Evolutionary conservation across 805 yeast species (phyloP).

Genomic region (Suhomyces pyralidae): DNA sequence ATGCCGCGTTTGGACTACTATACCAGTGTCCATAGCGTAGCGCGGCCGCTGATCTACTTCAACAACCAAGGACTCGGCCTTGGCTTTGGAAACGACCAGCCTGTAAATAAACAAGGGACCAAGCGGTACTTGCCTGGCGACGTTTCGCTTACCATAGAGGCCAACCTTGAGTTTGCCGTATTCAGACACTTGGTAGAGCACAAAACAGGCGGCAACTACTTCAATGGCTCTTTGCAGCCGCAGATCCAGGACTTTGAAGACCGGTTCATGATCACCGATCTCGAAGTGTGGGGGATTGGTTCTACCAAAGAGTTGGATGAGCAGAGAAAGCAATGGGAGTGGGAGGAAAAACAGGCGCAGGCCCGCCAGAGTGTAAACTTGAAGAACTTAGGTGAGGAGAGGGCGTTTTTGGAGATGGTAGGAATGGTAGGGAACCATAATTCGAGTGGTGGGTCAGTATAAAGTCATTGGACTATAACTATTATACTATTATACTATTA

Average conservation of each 20-base stretch:
- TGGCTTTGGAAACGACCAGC: conserved; percentile 76
- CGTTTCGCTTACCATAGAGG: conserved; percentile 75
- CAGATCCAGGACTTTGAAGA: conserved; percentile 53
- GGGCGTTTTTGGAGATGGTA: conserved; percentile 85
- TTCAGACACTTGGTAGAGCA: conserved; percentile 65
- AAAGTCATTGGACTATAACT: too few relatives aligned
- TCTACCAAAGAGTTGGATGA: conserved; percentile 71
- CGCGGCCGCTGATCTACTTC: conserved; percentile 54
- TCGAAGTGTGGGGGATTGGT: conserved; percentile 94
- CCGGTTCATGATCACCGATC: conserved; percentile 63
- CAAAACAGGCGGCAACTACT: conserved; percentile 21
- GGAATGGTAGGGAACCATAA: conserved; percentile 50
- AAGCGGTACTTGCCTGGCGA: conserved; percentile 64
- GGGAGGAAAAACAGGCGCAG: conserved; percentile 87
- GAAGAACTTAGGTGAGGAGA: conserved; percentile 68
- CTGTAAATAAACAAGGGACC: conserved; percentile 45
- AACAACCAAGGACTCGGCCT: conserved; percentile 74
- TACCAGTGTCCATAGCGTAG: conserved; percentile 25
- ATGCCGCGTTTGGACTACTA: conserved; percentile 63
- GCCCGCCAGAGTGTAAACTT: conserved; percentile 71
- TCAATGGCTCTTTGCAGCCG: conserved; percentile 21
- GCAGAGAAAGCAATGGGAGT: conserved; percentile 77
- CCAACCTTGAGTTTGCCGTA: conserved; percentile 73
- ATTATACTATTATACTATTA: too few relatives aligned
- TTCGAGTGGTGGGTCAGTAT: conserved; percentile 50